A percentile compares a stretch with the other conserved stretches of the same genome.
Conservation (phyloP, 2,329 filamentous ascomycete genomes). For the Pseudocercospora vitis region DNA sequence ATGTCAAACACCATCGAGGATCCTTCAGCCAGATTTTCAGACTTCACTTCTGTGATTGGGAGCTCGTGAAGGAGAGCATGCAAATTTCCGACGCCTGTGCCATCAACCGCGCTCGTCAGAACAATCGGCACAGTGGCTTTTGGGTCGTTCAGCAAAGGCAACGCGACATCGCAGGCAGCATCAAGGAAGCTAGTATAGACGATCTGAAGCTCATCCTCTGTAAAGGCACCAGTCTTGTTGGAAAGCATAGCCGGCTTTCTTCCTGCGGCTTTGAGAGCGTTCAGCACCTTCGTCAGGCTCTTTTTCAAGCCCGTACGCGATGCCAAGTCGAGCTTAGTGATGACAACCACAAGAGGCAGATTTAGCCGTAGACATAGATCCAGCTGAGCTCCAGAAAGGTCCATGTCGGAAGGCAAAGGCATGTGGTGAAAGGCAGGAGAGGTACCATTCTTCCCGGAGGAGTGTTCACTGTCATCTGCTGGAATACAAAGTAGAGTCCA, state of each 20-base stretch:
- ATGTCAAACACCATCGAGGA: constrained; percentile 69
- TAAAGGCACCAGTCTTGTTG: constrained; percentile 28
- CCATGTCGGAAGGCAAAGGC: constrained; percentile 57
- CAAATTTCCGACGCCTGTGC: constrained; percentile 74
- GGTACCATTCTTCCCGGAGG: constrained; percentile 43
- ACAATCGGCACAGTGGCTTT: constrained; percentile 72
- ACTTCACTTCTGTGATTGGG: constrained; percentile 55
- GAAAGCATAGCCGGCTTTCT: constrained; percentile 70
- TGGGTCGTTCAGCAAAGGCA: constrained; percentile 50
- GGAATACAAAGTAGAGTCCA: constrained; percentile 89
- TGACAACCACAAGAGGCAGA: constrained; percentile 74
- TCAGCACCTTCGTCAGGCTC: constrained; percentile 71
- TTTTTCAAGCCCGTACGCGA: constrained; percentile 69
- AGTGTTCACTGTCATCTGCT: constrained; percentile 66
- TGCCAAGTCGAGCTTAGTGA: constrained; percentile 89
- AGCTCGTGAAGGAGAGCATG: constrained; percentile 79
- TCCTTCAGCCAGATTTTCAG: constrained; percentile 45
- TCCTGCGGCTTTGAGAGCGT: constrained; percentile 72
- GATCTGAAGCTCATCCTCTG: constrained; percentile 58
- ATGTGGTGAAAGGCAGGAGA: constrained; percentile 55
- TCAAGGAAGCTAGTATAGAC: constrained; percentile 58
- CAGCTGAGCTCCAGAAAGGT: constrained; percentile 76
- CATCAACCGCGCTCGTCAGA: constrained; percentile 82
- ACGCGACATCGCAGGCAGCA: constrained; percentile 55
- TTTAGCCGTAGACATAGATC: constrained; percentile 79